Evolutionary conservation across 441 rosid genomes (phyloP).

Genomic region (Syzygium syzygioides): DNA sequence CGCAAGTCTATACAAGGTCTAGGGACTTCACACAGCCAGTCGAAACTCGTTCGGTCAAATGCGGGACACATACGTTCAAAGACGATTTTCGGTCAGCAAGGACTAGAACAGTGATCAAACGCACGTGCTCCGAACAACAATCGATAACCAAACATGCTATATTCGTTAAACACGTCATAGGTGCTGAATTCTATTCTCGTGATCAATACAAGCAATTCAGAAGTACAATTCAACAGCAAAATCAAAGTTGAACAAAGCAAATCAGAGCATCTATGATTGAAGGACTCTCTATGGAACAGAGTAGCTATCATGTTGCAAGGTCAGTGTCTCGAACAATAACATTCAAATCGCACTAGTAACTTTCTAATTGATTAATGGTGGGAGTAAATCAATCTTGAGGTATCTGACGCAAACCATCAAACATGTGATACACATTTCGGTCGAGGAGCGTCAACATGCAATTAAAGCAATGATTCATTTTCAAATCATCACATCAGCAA

Average conservation of each 20-base stretch:
- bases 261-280: not conserved
- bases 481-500: not conserved
- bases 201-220: no score
- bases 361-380: not conserved
- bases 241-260: not conserved
- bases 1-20: no score
- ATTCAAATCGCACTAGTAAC: not conserved
- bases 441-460: not conserved
- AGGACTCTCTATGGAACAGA: not conserved
- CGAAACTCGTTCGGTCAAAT: no score
- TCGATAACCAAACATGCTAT: no score
- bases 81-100: no score
- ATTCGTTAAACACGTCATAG: no score
- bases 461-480: not conserved
- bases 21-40: no score
- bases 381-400: accelerated
- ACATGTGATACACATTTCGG: not conserved
- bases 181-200: no score
- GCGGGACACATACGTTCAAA: no score
- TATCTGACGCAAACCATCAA: not conserved
- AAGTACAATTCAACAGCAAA: no score
- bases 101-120: no score
- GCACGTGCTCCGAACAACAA: no score
- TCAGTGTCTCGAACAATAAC: not conserved
- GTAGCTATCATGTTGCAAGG: not conserved